Evolutionary conservation across 1,284 basidiomycete species (phyloP), one percentile per base, ranked within the genome.

Genomic region (Flammula alnicola): DNA sequence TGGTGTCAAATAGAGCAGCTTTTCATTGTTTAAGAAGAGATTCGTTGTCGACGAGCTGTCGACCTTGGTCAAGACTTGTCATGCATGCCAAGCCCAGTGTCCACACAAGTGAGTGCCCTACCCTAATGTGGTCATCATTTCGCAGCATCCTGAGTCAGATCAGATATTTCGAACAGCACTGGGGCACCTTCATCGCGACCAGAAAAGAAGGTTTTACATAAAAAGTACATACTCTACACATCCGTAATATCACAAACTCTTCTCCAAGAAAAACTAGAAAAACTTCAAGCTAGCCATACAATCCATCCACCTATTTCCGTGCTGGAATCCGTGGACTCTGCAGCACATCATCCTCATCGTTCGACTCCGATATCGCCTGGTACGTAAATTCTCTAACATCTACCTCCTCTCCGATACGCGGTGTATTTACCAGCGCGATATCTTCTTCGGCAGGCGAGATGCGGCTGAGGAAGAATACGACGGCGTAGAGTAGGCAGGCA

Each of bases 401-500:
- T 32, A 49, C 47, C 41, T 36, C 39, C 35, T 8, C 46, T 33
- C 47, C 51, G 8, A 41, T 48, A 3, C 36, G 40, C 4, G 48
- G 51, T 11, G 51, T 51, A 25, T 50, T 44, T 8, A 47, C 49
- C 12, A 58, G 23, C 12, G 46, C 45, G 37, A 63, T 59, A n/a
- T 63, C 53, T 25, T 57, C 57, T 29, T 58, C 60, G 9, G 44
- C 46, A 5, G 64, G 56, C 17, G 56, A 59, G 23, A 67, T 54
- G 25, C 57, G 53, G 33, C 55, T 58, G 11, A 74, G 55, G 35
- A 68, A 59, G 14, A 66, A 42, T 3, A 77, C 73, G 3, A 63
- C 65, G 6, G 60, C 57, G 47, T 67, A 69, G 22, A 81, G 62
- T 7, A 80, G 57, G 16, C 49, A 64, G 1, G 74, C 68, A 4